phyloP scores from a whole-genome alignment of 306 rosid genomes.

The Corylus avellana region DNA sequence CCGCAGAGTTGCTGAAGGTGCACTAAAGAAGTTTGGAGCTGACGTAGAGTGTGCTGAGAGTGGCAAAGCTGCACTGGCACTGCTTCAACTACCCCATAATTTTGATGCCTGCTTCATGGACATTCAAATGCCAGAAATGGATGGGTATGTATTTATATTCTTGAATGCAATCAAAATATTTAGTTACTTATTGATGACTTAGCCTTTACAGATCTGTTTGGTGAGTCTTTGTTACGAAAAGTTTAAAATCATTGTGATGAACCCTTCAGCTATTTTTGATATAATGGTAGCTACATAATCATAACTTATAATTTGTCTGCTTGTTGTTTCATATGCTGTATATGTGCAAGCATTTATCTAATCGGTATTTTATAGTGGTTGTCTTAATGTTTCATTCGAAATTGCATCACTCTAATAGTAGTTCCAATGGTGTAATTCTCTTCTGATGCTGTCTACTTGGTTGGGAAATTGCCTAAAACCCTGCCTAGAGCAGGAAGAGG shows the following conservation, averaged over 20 bases:
- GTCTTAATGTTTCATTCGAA: not conserved
- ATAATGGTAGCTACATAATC: not conserved
- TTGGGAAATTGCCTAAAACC: not conserved
- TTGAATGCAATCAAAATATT: not conserved
- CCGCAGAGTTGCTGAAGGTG: slow-evolving; percentile 97
- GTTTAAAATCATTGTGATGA: not conserved
- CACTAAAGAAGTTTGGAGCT: slow-evolving; percentile 86
- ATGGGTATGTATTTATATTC: slow-evolving; percentile 55
- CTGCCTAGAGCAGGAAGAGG: no score
- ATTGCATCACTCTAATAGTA: not conserved
- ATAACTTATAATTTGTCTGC: not conserved
- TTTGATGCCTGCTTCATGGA: slow-evolving; percentile 99
- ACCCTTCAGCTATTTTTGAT: not conserved
- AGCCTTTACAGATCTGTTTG: not conserved
- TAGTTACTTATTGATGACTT: not conserved
- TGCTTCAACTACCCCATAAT: slow-evolving; percentile 80
- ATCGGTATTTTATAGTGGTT: not conserved
- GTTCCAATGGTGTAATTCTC: not conserved
- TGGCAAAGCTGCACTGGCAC: slow-evolving; percentile 79
- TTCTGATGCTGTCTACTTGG: not conserved
- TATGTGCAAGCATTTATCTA: not conserved
- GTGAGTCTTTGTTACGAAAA: not conserved
- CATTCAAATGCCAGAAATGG: slow-evolving; percentile 99
- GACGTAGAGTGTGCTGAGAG: slow-evolving; percentile 80
- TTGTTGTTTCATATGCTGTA: not conserved